Evolutionary conservation across 306 rosid species (phyloP).

Genomic region (Begonia fuchsioides): DNA sequence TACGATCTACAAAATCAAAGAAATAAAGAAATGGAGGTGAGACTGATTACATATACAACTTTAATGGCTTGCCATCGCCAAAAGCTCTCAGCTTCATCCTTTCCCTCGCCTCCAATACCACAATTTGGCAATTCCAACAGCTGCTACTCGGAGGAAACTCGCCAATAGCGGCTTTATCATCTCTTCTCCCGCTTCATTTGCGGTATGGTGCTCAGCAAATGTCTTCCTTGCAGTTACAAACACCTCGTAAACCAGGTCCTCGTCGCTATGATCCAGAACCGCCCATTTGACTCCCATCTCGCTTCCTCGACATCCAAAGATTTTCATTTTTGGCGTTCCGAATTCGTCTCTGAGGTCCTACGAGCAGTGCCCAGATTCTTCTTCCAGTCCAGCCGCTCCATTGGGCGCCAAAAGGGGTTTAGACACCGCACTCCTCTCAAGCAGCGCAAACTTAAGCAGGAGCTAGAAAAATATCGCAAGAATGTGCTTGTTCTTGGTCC

Average conservation of each 20-base stretch:
- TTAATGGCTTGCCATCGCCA: no score
- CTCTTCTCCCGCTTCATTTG: no score
- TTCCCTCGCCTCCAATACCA: no score
- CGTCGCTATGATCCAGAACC: conserved; percentile 37
- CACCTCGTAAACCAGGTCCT: conserved; percentile 43
- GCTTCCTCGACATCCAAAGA: conserved; percentile 8
- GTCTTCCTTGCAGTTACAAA: conserved; percentile 10
- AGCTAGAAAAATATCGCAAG: conserved; percentile 16
- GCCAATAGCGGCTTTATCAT: no score
- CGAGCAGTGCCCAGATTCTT: conserved; percentile 45
- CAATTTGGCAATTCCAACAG: no score
- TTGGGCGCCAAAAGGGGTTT: conserved; percentile 38
- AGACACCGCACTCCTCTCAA: conserved; percentile 69
- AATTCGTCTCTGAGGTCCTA: conserved; percentile 38
- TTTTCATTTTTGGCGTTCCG: conserved; percentile 25
- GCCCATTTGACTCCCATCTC: conserved; percentile 29
- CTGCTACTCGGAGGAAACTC: no score
- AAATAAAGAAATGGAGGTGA: no score
- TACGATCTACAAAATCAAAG: no score
- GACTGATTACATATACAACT: no score
- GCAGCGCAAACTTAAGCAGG: conserved; percentile 42
- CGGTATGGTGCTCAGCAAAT: conserved; percentile 2
- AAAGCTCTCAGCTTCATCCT: no score
- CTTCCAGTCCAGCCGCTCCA: conserved; percentile 62
- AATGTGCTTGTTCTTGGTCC: conserved; percentile 61